Conservation (phyloP, 129 eudicot genomes). For the Flaveria robusta region DNA sequence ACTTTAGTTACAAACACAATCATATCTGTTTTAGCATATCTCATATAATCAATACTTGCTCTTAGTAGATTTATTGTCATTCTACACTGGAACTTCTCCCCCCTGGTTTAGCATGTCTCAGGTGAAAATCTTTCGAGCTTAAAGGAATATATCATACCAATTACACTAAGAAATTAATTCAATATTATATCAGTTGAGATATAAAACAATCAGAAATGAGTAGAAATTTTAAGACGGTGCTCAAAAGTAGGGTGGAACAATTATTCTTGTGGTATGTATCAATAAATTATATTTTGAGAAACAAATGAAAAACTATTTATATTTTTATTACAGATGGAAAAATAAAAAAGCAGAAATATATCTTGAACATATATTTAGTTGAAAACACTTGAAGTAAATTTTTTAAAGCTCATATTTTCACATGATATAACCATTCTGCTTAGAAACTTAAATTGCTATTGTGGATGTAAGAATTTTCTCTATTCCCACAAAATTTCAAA, state of each 20-base stretch:
- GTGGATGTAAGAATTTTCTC: not conserved
- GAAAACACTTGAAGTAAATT: not conserved
- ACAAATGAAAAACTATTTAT: not conserved
- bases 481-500: not conserved
- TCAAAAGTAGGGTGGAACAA: slow-evolving; percentile 12
- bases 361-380: not conserved
- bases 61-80: slow-evolving; percentile 8
- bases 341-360: not conserved
- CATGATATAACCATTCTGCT: slow-evolving; percentile 3
- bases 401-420: not conserved
- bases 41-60: slow-evolving; percentile 1
- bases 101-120: not conserved
- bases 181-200: not conserved
- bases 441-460: not conserved
- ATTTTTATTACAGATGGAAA: slow-evolving; percentile 3
- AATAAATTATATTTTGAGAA: not conserved
- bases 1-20: slow-evolving; percentile 2
- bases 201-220: not conserved
- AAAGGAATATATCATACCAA: not conserved
- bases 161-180: not conserved
- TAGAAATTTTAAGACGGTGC: not conserved
- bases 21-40: slow-evolving; percentile 7
- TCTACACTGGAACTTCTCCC: slow-evolving; percentile 1
- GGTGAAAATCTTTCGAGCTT: not conserved
- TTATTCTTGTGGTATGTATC: slow-evolving; percentile 9